These are phyloP conservation scores for Alternaria angustiovoidea DNA, from an alignment of 2,329 filamentous ascomycete species.

Conservation along the genomic window DNA sequence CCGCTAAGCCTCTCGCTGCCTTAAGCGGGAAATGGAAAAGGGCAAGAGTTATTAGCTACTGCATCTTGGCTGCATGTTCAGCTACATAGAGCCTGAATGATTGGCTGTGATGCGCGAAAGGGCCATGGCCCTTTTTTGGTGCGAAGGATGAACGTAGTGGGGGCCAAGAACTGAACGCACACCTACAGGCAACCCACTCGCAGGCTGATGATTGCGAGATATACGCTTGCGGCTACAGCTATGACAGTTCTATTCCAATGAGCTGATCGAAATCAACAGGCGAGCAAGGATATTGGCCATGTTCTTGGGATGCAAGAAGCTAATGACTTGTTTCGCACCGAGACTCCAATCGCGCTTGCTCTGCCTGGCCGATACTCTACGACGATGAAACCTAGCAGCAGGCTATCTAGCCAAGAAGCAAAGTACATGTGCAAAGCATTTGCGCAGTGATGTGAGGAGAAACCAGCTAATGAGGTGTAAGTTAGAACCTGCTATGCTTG, in stretches of 20 bases:
- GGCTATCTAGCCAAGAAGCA: background rate
- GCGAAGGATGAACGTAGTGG: background rate
- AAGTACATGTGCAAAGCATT: background rate
- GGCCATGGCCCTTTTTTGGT: slow-evolving; percentile 10
- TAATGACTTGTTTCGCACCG: no score
- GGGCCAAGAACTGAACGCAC: background rate
- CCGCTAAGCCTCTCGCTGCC: background rate
- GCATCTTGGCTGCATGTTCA: background rate
- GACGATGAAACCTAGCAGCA: fast-evolving
- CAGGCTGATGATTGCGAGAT: background rate
- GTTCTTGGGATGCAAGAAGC: fast-evolving
- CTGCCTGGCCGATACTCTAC: no score
- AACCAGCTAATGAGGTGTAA: background rate
- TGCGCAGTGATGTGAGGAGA: background rate
- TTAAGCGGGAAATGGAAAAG: background rate
- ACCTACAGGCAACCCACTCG: fast-evolving
- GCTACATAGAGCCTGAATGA: background rate
- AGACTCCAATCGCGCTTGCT: no score
- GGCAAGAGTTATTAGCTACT: background rate
- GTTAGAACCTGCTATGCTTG: background rate
- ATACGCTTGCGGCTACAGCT: background rate
- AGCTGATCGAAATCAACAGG: background rate
- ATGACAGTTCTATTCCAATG: fast-evolving
- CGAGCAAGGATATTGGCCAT: background rate
- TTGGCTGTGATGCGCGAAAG: background rate